Percentiles rank a stretch among this genome's conserved stretches.
Evolutionary conservation across 1,284 basidiomycete genomes (phyloP).

Genomic region (Fomitopsis palustris): DNA sequence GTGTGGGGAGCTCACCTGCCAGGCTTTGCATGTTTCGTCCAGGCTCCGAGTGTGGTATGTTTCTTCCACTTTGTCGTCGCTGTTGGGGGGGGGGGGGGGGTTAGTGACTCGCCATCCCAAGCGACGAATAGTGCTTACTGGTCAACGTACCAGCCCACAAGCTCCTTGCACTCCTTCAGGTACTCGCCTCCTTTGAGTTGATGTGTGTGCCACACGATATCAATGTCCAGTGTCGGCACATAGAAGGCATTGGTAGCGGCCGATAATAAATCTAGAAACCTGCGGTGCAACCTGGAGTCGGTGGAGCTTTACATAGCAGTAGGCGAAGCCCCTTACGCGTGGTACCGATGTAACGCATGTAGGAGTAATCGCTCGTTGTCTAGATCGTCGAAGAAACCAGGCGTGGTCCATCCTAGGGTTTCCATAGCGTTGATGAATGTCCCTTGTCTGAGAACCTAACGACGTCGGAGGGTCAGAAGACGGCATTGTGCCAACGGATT

Average conservation of each 20-base stretch:
- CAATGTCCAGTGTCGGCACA: slow-evolving; percentile 42
- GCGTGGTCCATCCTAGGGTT: slow-evolving; percentile 18
- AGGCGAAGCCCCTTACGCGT: slow-evolving; percentile 11
- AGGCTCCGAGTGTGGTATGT: slow-evolving; percentile 30
- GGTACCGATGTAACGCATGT: slow-evolving; percentile 19
- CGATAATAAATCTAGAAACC: slow-evolving; percentile 41
- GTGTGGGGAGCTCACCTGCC: slow-evolving; percentile 17
- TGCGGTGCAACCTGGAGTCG: slow-evolving; percentile 6
- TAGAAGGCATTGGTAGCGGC: slow-evolving; percentile 26
- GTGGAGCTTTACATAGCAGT: not conserved
- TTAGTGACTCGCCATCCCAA: not conserved
- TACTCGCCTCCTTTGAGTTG: slow-evolving; percentile 12
- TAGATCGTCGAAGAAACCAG: slow-evolving; percentile 13
- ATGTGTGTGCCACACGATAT: slow-evolving; percentile 34
- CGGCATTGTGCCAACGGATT: not conserved
- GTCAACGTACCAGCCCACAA: slow-evolving; percentile 11
- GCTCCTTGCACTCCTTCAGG: slow-evolving; percentile 3
- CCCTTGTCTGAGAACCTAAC: slow-evolving; percentile 50
- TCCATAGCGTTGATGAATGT: slow-evolving; percentile 43
- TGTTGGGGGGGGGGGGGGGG: not conserved
- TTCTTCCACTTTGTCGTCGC: slow-evolving; percentile 33
- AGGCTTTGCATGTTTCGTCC: slow-evolving; percentile 31
- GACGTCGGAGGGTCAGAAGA: not conserved
- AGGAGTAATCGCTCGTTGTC: slow-evolving; percentile 15
- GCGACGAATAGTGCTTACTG: slow-evolving; percentile 23